A percentile compares a stretch with the other conserved stretches of the same genome.
These are phyloP conservation scores for Conidiobolus incongruus DNA, from an alignment of 371 early-diverging fungal genomes.

Conservation along the genomic window DNA sequence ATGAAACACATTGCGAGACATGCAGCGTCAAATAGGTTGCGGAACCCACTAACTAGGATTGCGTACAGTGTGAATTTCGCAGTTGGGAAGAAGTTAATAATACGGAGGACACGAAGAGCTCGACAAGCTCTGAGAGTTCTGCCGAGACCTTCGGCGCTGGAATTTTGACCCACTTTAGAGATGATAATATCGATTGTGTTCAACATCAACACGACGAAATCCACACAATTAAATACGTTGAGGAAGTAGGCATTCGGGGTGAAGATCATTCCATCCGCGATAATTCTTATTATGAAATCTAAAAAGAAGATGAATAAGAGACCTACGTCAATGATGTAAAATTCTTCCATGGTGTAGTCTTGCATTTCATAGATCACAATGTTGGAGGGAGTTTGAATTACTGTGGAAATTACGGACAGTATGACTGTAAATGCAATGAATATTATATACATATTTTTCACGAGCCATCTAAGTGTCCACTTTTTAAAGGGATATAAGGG, in stretches of 20 bases:
- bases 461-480: neutral
- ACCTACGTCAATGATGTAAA: constrained; percentile 14
- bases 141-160: constrained; percentile 20
- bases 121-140: constrained; percentile 36
- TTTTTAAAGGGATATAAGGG: neutral
- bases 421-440: constrained; percentile 19
- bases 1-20: constrained; percentile 25
- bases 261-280: constrained; percentile 38
- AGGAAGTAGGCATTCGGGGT: constrained; percentile 40
- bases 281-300: constrained; percentile 31
- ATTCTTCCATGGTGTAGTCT: too few species aligned
- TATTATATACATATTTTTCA: constrained; percentile 8
- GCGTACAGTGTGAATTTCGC: constrained; percentile 3
- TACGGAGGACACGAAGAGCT: constrained; percentile 31
- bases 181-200: too few species aligned
- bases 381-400: constrained; percentile 13
- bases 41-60: constrained; percentile 17
- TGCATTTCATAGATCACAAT: too few species aligned
- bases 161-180: constrained; percentile 19
- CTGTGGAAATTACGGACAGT: constrained; percentile 25
- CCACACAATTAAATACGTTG: constrained; percentile 35
- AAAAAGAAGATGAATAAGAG: constrained; percentile 27
- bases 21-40: constrained; percentile 32
- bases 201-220: constrained; percentile 31
- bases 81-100: constrained; percentile 15